Percentiles rank a stretch among this genome's conserved stretches.
Evolutionary conservation across 441 rosid genomes (phyloP).

Genomic region (Omphalea diandra): DNA sequence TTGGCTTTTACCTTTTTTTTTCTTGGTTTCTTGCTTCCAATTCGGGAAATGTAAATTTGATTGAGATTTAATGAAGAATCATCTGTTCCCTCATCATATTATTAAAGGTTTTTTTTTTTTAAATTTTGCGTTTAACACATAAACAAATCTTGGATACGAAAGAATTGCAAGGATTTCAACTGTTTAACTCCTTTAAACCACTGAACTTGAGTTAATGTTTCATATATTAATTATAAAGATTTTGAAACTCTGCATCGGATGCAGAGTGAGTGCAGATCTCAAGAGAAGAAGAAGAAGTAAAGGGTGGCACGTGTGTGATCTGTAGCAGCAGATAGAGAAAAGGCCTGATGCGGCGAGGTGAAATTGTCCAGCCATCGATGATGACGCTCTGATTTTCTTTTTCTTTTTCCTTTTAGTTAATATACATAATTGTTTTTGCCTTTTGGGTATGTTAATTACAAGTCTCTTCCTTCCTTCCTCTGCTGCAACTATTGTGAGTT

Average conservation of each 20-base stretch:
- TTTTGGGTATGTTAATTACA: not conserved
- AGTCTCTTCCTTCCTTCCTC: too few relatives aligned
- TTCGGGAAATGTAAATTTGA: slow-evolving; percentile 45
- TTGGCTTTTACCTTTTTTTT: slow-evolving; percentile 9
- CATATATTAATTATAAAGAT: too few relatives aligned
- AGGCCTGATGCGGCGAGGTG: slow-evolving; percentile 46
- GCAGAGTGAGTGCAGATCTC: not conserved
- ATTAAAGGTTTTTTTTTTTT: too few relatives aligned
- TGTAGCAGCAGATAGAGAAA: not conserved
- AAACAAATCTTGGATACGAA: too few relatives aligned
- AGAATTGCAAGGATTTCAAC: too few relatives aligned
- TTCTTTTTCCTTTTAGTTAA: too few relatives aligned
- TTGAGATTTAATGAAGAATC: slow-evolving; percentile 36
- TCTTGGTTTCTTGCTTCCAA: slow-evolving; percentile 5
- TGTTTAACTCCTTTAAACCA: too few relatives aligned
- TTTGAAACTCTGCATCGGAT: not conserved
- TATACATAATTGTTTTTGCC: too few relatives aligned
- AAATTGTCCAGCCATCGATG: slow-evolving; percentile 20
- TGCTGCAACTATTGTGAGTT: slow-evolving; percentile 1
- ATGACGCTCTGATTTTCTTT: not conserved
- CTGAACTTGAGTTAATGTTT: too few relatives aligned
- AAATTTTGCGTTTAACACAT: too few relatives aligned
- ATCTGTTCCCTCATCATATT: not conserved
- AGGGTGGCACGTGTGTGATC: not conserved
- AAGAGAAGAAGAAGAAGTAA: not conserved